Evolutionary conservation across 306 rosid species (phyloP).

Genomic region (Gynostemma pentaphyllum): DNA sequence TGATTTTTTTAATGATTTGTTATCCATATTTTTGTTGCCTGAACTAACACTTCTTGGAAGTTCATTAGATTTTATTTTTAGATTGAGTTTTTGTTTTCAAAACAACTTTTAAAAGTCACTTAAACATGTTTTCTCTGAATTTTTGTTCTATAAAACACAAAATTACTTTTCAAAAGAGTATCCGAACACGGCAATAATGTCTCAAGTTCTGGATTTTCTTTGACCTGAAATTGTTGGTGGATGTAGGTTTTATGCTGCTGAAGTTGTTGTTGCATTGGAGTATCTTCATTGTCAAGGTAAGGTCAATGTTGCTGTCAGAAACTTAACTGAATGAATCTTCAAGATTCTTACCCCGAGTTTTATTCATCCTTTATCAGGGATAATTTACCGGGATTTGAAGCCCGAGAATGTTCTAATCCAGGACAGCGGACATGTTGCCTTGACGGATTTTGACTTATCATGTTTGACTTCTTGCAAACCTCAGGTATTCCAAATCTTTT

Average conservation of each 20-base stretch:
- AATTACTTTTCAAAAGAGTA: too few relatives aligned
- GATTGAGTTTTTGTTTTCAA: too few relatives aligned
- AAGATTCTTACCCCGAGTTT: neutral
- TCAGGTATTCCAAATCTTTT: constrained; percentile 39
- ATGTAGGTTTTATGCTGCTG: constrained; percentile 78
- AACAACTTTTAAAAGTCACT: too few relatives aligned
- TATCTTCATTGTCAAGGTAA: constrained; percentile 96
- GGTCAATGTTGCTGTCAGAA: neutral
- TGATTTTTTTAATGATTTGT: neutral
- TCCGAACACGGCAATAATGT: too few relatives aligned
- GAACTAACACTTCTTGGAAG: neutral
- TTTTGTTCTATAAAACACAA: too few relatives aligned
- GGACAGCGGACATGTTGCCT: constrained; percentile 56
- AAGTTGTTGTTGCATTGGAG: constrained; percentile 83
- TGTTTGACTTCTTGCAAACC: constrained; percentile 88
- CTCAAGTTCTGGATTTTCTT: neutral
- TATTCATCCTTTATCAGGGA: constrained; percentile 35
- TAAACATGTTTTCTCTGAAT: too few relatives aligned
- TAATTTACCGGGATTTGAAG: constrained; percentile 92
- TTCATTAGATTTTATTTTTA: neutral
- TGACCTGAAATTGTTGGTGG: constrained; percentile 13
- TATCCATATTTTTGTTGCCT: neutral
- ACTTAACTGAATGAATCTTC: neutral
- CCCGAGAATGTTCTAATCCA: constrained; percentile 93
- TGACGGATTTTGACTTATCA: constrained; percentile 90